Conservation (phyloP, 192 early-diverging fungal genomes). For the Backusella circina region DNA sequence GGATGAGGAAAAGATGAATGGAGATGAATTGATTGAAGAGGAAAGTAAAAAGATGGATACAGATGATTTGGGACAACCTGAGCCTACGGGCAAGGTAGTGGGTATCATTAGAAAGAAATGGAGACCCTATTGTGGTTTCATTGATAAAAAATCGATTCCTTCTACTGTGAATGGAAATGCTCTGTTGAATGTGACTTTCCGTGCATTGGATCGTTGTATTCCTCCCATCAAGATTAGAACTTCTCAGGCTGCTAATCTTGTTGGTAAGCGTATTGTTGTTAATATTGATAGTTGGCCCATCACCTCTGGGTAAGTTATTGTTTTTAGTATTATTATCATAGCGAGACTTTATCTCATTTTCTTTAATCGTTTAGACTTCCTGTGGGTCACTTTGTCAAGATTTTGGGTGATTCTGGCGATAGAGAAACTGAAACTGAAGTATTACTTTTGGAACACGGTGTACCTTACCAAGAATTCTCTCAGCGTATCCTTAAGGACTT, state of each 20-base stretch:
- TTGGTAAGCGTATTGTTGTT: conserved; percentile 89
- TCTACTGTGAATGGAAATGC: conserved; percentile 53
- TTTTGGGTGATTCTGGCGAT: conserved; percentile 92
- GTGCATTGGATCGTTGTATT: conserved; percentile 89
- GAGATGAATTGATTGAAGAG: conserved; percentile 34
- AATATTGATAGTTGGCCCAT: conserved; percentile 88
- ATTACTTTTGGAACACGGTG: conserved; percentile 92
- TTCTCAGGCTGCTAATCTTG: conserved; percentile 73
- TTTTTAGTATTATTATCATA: not conserved
- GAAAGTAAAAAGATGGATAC: conserved; percentile 60
- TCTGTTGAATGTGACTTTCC: conserved; percentile 75
- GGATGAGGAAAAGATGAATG: conserved; percentile 49
- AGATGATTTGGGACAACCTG: conserved; percentile 38
- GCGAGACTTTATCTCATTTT: not conserved
- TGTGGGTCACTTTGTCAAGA: conserved; percentile 88
- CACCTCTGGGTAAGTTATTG: conserved; percentile 55
- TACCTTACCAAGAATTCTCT: conserved; percentile 92
- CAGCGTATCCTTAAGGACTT: conserved; percentile 78
- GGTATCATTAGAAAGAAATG: conserved; percentile 95
- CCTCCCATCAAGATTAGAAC: conserved; percentile 95
- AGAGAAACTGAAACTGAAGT: conserved; percentile 95
- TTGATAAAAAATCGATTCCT: conserved; percentile 67
- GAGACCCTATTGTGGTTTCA: conserved; percentile 89
- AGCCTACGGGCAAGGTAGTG: conserved; percentile 86
- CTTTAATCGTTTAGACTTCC: conserved; percentile 50